Percentiles rank a stretch among this genome's conserved stretches.
Evolutionary conservation across 768 basidiomycete species (phyloP).

Genomic region (Mycena metata): DNA sequence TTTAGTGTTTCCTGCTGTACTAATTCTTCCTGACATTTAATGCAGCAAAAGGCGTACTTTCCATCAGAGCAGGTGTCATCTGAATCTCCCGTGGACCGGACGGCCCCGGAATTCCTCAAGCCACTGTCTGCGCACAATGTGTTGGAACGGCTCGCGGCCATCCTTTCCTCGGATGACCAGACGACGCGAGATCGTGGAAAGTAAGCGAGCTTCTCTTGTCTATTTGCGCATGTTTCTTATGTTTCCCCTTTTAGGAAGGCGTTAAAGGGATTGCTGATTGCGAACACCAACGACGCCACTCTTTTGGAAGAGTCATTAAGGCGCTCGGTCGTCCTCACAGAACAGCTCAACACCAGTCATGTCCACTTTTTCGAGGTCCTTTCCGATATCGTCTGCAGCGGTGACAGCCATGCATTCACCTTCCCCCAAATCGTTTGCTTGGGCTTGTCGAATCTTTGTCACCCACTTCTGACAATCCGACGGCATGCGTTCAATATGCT

Average conservation of each 20-base stretch:
- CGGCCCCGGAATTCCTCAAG: constrained; percentile 62
- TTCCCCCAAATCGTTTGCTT: constrained; percentile 84
- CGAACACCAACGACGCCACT: constrained; percentile 64
- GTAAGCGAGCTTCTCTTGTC: constrained; percentile 58
- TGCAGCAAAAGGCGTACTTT: constrained; percentile 84
- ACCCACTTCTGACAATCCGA: constrained; percentile 73
- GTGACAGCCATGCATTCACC: constrained; percentile 69
- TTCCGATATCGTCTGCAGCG: constrained; percentile 73
- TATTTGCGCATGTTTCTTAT: background rate
- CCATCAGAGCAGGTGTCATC: constrained; percentile 70
- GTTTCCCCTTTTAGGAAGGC: constrained; percentile 71
- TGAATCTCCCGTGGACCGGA: constrained; percentile 74
- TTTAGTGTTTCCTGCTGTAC: background rate
- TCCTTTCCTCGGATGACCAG: constrained; percentile 71
- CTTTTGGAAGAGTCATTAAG: constrained; percentile 76
- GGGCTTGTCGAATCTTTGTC: constrained; percentile 87
- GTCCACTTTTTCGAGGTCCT: constrained; percentile 84
- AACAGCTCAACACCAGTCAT: constrained; percentile 67
- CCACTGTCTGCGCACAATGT: constrained; percentile 66
- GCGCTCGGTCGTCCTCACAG: constrained; percentile 74
- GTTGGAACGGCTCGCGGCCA: constrained; percentile 77
- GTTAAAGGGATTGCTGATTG: constrained; percentile 74
- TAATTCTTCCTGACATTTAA: constrained; percentile 14
- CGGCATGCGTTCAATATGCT: constrained; percentile 84
- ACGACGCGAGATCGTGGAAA: constrained; percentile 70